Evolutionary conservation across 441 rosid genomes (phyloP), one percentile per base, ranked within the genome.

Genomic region (Erodium chrysanthum): DNA sequence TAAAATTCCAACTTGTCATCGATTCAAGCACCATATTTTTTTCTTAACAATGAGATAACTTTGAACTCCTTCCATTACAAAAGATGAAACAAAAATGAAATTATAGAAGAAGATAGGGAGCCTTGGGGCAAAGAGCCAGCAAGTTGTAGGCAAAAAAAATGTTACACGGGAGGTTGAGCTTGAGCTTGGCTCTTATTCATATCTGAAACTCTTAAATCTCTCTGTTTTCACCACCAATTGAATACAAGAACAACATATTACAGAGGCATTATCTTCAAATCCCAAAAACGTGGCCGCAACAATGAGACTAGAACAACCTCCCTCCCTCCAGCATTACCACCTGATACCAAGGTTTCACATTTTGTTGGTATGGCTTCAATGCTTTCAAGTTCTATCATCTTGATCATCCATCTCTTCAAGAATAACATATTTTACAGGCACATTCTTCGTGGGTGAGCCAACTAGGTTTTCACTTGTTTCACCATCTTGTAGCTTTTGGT

Each of bases 391-490:
- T 18, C 23, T 70, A 65, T 78, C 78, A 27, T 86, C 92, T 71
- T 71, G 77, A 77, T 85, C 96, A 68, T 88, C 88, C 82, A 78
- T 70, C 77, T 89, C 91, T 79, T 91, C 95, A 10, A 91, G 87
- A 73, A 91, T 91, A 72, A 84, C 92, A 75, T 91, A 91, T 75
- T 84, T 89, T 2, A 85, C 83, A 35, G 81, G 73, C 72, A 50
- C 72, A 64, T 67, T 80, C 58, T 77, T 68, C 17, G 73, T 15
- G 7, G 77, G 66, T 14, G 79, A 70, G 35, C 54, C 73, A 21
- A 29, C 58, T 22, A 40, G 80, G 25, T 74, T 77, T 74, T 74
- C 88, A 40, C 67, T 75, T 42, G 73, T 73, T 62, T 79, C 81
- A 33, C 82, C 85, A 64, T 76, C 79, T 66, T 84, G 85, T 61